Evolutionary conservation across 345 rosid species (phyloP).

Genomic region (Noccaea caerulescens): DNA sequence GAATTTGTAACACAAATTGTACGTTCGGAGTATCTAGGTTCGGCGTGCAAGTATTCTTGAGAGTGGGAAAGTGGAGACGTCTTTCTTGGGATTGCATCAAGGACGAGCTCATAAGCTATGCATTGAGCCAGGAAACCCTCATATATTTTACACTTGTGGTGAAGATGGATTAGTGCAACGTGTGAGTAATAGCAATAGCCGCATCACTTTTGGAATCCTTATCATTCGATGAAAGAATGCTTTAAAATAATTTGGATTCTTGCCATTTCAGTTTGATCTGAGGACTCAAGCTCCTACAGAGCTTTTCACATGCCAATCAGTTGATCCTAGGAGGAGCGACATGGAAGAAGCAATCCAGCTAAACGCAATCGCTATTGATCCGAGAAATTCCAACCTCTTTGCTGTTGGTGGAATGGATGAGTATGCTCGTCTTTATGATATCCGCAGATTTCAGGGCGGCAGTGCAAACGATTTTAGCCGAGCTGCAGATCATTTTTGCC

Average conservation of each 20-base stretch:
- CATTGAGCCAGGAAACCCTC: constrained; percentile 88
- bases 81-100: constrained; percentile 60
- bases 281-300: constrained; percentile 64
- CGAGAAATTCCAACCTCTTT: constrained; percentile 74
- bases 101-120: constrained; percentile 83
- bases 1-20: too few species aligned
- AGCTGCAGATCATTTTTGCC: constrained; percentile 71
- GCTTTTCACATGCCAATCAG: constrained; percentile 68
- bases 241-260: background rate
- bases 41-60: constrained; percentile 77
- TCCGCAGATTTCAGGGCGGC: constrained; percentile 69
- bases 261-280: constrained; percentile 79
- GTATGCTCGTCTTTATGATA: constrained; percentile 82
- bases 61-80: constrained; percentile 61
- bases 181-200: constrained; percentile 51
- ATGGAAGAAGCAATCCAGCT: constrained; percentile 50
- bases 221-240: too few species aligned
- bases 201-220: background rate
- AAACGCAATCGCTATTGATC: constrained; percentile 80
- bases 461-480: constrained; percentile 57
- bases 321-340: constrained; percentile 45
- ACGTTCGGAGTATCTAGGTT: constrained; percentile 42
- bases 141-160: constrained; percentile 79
- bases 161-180: constrained; percentile 95
- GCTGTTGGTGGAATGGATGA: constrained; percentile 83